Percentiles rank a stretch among this genome's conserved stretches.
Evolutionary conservation across 2,329 filamentous ascomycete species (phyloP).

Genomic region (Tolypocladium inflatum): DNA sequence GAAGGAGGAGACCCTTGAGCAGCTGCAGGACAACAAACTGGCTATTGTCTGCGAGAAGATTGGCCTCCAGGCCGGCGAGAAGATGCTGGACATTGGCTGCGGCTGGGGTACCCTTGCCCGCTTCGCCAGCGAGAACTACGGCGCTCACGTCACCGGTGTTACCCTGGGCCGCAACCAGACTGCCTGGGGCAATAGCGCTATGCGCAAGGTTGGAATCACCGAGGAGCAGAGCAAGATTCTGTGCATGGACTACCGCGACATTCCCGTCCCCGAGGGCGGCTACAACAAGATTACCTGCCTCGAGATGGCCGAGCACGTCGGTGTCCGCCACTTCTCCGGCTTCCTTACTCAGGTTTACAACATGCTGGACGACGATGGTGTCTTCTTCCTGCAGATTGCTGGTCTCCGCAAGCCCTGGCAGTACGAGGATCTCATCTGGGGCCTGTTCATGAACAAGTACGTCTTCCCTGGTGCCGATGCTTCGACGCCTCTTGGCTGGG

Average conservation of each 20-base stretch:
- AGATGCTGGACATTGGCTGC: conserved; percentile 87
- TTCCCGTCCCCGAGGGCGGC: conserved; percentile 56
- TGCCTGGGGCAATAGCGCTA: conserved; percentile 86
- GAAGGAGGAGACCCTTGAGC: conserved; percentile 81
- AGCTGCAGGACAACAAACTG: conserved; percentile 97
- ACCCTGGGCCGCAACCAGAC: conserved; percentile 95
- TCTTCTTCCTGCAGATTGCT: conserved; percentile 93
- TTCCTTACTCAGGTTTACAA: conserved; percentile 85
- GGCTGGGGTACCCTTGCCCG: conserved; percentile 96
- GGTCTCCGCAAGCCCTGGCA: conserved; percentile 93
- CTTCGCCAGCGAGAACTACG: conserved; percentile 88
- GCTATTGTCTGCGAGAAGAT: conserved; percentile 95
- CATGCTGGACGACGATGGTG: conserved; percentile 93
- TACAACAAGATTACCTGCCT: conserved; percentile 97
- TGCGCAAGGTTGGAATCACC: conserved; percentile 70
- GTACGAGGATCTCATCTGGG: conserved; percentile 96
- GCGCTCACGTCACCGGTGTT: conserved; percentile 75
- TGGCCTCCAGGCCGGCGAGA: conserved; percentile 69
- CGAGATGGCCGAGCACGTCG: conserved; percentile 98
- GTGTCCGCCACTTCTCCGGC: conserved; percentile 72
- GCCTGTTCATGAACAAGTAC: conserved; percentile 99
- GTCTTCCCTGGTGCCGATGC: conserved; percentile 96
- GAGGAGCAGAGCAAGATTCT: conserved; percentile 87
- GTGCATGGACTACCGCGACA: conserved; percentile 96
- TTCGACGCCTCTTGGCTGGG: conserved; percentile 83